A percentile compares a stretch with the other conserved stretches of the same genome.
Conservation (phyloP, 371 early-diverging fungal species). For the Basidiobolus meristosporus region DNA sequence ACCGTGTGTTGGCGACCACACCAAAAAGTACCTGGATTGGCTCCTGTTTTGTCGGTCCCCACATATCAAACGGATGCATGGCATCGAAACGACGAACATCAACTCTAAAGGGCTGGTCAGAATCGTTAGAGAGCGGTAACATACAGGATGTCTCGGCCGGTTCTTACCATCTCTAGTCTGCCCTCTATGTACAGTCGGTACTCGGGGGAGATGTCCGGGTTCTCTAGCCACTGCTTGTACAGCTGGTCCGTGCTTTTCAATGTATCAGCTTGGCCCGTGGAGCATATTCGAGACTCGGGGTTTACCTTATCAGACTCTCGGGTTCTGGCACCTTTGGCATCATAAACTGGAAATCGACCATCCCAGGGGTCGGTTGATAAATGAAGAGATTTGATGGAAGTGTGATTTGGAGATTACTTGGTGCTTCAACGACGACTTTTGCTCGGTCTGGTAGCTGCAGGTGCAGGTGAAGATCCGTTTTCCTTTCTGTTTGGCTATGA, state of each 20-base stretch:
- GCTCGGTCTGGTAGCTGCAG: conserved; percentile 12
- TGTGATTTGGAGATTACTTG: conserved; percentile 28
- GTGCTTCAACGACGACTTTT: conserved; percentile 5
- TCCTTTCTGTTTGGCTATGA: conserved; percentile 28
- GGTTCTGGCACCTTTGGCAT: conserved; percentile 18
- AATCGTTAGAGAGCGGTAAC: conserved; percentile 18
- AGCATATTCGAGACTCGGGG: too few species aligned
- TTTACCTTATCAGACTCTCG: too few species aligned
- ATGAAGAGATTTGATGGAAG: conserved; percentile 14
- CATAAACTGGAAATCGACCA: not conserved
- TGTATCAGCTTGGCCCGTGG: too few species aligned
- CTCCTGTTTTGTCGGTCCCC: not conserved
- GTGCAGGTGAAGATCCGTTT: conserved; percentile 21
- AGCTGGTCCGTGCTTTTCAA: too few species aligned
- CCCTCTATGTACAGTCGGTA: too few species aligned
- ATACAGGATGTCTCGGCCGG: conserved; percentile 17
- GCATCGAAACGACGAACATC: not conserved
- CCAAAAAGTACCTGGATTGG: conserved; percentile 3
- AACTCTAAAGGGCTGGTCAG: conserved; percentile 5
- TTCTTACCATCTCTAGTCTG: too few species aligned
- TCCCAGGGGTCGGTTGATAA: not conserved
- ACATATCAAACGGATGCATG: not conserved
- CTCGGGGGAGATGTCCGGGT: too few species aligned
- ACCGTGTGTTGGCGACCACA: not conserved
- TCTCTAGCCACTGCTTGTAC: too few species aligned